These are phyloP conservation scores for Candida saitoana DNA, from an alignment of 805 yeast genomes.

Conservation along the genomic window DNA sequence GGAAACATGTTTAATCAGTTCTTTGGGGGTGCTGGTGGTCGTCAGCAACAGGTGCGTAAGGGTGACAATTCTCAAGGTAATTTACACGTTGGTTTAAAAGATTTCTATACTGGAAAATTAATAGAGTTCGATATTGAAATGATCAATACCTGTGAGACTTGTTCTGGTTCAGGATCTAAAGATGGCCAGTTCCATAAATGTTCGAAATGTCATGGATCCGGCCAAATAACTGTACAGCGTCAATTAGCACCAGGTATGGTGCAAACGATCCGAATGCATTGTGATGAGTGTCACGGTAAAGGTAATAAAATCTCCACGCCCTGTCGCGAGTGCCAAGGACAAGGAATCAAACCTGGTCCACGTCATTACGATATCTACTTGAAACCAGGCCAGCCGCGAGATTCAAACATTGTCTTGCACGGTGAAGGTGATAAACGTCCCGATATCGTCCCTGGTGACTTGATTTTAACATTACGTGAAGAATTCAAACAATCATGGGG, in stretches of 20 bases:
- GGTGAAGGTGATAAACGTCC: constrained; percentile 88
- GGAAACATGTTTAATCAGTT: constrained; percentile 9
- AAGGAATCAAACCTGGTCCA: constrained; percentile 52
- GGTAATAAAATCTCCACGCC: constrained; percentile 63
- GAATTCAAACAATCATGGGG: constrained; percentile 62
- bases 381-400: constrained; percentile 66
- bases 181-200: constrained; percentile 73
- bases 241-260: constrained; percentile 89
- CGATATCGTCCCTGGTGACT: constrained; percentile 77
- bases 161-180: constrained; percentile 81
- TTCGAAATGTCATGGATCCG: constrained; percentile 68
- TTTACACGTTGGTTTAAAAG: constrained; percentile 54
- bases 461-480: constrained; percentile 61
- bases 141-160: constrained; percentile 70
- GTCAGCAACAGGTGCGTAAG: constrained; percentile 41
- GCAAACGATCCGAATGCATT: constrained; percentile 74
- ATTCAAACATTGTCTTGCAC: constrained; percentile 50
- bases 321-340: constrained; percentile 71
- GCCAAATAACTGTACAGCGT: constrained; percentile 57
- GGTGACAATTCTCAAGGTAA: constrained; percentile 62
- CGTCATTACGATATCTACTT: constrained; percentile 61
- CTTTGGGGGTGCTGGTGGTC: constrained; percentile 29
- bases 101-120: constrained; percentile 67
- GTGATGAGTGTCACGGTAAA: constrained; percentile 76
- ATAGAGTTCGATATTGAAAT: constrained; percentile 59